Conservation (phyloP, 768 basidiomycete genomes). For the Hygrophorus pudorinus region DNA sequence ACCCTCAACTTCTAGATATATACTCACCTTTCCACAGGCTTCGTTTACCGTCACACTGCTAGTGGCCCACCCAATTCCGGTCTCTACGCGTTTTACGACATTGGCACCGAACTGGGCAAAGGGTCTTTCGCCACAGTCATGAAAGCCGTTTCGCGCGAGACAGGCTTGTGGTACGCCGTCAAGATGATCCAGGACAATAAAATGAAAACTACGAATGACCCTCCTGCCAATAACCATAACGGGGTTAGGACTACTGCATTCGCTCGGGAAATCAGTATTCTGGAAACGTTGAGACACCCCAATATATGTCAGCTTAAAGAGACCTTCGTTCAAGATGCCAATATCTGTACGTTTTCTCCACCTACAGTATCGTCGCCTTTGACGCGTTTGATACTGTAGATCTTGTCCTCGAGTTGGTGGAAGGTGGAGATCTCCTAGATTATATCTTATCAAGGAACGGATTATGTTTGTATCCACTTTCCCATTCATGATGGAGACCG, state of each 20-base stretch:
- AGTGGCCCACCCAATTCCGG: slow-evolving; percentile 37
- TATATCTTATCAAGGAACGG: slow-evolving; percentile 56
- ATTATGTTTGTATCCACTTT: slow-evolving; percentile 36
- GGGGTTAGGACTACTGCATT: slow-evolving; percentile 27
- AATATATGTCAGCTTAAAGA: slow-evolving; percentile 79
- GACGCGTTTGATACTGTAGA: slow-evolving; percentile 29
- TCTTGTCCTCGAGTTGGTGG: slow-evolving; percentile 75
- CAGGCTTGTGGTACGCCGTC: slow-evolving; percentile 73
- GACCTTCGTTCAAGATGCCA: slow-evolving; percentile 55
- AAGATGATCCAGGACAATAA: slow-evolving; percentile 70
- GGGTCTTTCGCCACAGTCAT: slow-evolving; percentile 90
- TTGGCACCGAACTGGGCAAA: slow-evolving; percentile 67
- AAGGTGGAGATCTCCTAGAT: slow-evolving; percentile 85
- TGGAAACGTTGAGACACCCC: slow-evolving; percentile 65
- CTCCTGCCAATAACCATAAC: slow-evolving; percentile 5
- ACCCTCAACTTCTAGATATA: too few species aligned
- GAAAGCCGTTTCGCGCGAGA: slow-evolving; percentile 63
- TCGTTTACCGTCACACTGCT: slow-evolving; percentile 61
- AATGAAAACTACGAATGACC: slow-evolving; percentile 22
- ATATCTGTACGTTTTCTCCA: slow-evolving; percentile 39
- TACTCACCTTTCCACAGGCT: slow-evolving; percentile 32
- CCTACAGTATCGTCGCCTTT: background rate
- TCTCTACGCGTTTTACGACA: slow-evolving; percentile 56
- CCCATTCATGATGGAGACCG: background rate
- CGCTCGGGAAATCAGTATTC: slow-evolving; percentile 68